Evolutionary conservation across 2,329 filamentous ascomycete genomes (phyloP), one percentile per base, ranked within the genome.

Genomic region (Pseudodiploospora longispora): DNA sequence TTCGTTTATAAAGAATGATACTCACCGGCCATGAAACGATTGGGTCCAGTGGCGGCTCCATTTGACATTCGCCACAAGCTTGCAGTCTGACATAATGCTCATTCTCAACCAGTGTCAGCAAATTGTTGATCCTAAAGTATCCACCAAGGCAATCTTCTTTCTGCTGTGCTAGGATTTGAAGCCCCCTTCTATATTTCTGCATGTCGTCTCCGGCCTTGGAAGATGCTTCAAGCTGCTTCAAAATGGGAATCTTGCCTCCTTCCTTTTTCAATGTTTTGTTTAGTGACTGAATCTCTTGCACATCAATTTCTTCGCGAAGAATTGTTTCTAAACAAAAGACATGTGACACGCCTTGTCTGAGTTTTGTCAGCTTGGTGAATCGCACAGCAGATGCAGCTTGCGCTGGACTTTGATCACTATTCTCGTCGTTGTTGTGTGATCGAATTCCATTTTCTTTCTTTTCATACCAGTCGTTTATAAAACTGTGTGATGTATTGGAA

Each of bases 261-360:
- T 33, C 6, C 0, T 41, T 12, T 2, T 10, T 6, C 1, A 52
- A 36, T 1, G 7, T 27, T 0, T n/a, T n/a, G n/a, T 12, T 39
- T 4, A 54, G 19, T 2, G 3, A 1, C 4, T 10, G n/a, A 5
- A 59, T 38, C 0, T 43, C 33, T 1, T 32, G n/a, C 0, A 29
- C 9, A 0, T 40, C 9, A 2, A 49, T 7, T 0, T 8, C 5
- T 5, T 39, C 6, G 36, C 48, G 48, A 7, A 62, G 42, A n/a
- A 58, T 41, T 2, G n/a, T 48, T 10, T 65, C 62, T 0, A 64
- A 45, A 8, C 50, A 53, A 39, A 62, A 61, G 0, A 52, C 34
- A 27, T 65, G 62, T 1, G 61, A 64, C 0, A 53, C 42, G 0
- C 49, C 44, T 33, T 62, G 58, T 0, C 55, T 47, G 0, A 55